Base-by-base conservation (phyloP, 768 basidiomycete species). In the Guyanaporus albipodus region DNA sequence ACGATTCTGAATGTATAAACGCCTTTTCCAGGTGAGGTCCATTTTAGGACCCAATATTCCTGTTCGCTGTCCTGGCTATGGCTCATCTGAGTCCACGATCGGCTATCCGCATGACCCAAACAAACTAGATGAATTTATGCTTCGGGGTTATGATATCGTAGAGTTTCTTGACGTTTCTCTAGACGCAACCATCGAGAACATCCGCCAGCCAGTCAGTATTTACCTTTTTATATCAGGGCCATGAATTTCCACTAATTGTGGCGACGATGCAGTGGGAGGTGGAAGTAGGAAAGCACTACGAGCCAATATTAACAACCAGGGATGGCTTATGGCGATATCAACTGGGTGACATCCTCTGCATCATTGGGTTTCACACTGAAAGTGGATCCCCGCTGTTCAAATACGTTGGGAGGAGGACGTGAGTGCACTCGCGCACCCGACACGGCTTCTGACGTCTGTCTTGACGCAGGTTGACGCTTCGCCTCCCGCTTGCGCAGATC, bases 261-360 rank as follows among this genome's bases (percentile, higher is more conserved):
- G 15, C 21, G 4, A 5, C n/a, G 14, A 38, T 2, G 15, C 19
- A 61, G 53, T 61, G 55, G 53, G 50, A 55, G n/a, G 42, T 55
- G 8, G 37, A 55, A 21, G 42, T 51, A 4, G 56, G 54, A 4
- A 52, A 54, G 18, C 39, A 34, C 1, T 61, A 63, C 35, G 58
- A 62, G 17, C 43, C 54, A 1, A 37, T 62, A 10, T 18, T 59
- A 28, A 62, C 57, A 19, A 61, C 54, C 1, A 52, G 39, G 21
- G 50, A 54, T 14, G 60, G 60, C 1, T 39, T 61, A 28, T 61
- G 60, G 60, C 50, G 57, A 18, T 59, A 62, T 18, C 48, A 22
- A 17, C 39, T 57, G 4, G 53, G 60, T 2, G 60, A 61, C 18
- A 14, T 61, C 4, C n/a, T 62, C 8, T 32, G 23, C 1, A 44